Conservation (phyloP, 2,329 filamentous ascomycete species). For the Hypocrella siamensis region DNA sequence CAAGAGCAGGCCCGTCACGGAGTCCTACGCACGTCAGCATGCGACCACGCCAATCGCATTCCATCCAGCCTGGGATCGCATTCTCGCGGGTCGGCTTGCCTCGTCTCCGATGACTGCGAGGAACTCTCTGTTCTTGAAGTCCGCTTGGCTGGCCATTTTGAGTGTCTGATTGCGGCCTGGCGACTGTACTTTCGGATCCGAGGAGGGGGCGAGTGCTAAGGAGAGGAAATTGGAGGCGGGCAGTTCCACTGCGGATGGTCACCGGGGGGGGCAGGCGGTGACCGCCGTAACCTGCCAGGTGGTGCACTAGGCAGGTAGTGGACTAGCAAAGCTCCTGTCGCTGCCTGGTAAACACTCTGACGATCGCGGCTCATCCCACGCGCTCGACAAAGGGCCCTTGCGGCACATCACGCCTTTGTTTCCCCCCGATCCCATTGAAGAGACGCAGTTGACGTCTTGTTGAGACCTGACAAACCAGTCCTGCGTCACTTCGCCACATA, state of each 20-base stretch:
- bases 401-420: constrained; percentile 1
- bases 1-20: constrained; percentile 86
- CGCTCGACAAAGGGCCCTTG: neutral
- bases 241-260: too few relatives aligned
- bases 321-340: neutral
- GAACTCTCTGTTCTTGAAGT: constrained; percentile 79
- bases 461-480: too few relatives aligned
- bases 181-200: too few relatives aligned
- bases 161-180: constrained; percentile 1
- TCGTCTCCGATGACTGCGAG: constrained; percentile 97
- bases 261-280: constrained; percentile 2
- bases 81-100: constrained; percentile 30
- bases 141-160: constrained; percentile 35
- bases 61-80: constrained; percentile 4
- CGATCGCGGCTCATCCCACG: too few relatives aligned
- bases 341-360: neutral
- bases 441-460: neutral
- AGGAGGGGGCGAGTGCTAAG: too few relatives aligned
- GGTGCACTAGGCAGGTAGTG: neutral
- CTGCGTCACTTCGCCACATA: too few relatives aligned
- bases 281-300: too few relatives aligned
- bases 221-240: too few relatives aligned
- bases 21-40: constrained; percentile 53
- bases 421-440: neutral
- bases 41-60: too few relatives aligned